Evolutionary conservation across 2,329 filamentous ascomycete genomes (phyloP), one percentile per base, ranked within the genome.

Genomic region (Cyanodermella asteris): DNA sequence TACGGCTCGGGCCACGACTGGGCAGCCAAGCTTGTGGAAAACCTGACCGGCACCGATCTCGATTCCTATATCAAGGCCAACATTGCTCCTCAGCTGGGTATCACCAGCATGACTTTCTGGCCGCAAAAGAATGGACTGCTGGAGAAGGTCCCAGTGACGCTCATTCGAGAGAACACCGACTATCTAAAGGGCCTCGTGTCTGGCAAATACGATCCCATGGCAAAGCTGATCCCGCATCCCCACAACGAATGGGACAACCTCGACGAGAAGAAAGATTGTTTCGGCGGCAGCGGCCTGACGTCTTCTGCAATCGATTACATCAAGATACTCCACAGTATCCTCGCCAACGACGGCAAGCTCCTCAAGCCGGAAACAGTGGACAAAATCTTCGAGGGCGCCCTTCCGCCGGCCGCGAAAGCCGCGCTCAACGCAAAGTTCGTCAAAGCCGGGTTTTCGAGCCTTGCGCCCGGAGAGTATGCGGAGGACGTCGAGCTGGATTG

Each of bases 351-450:
- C 10, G 39, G 37, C 14, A 39, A 34, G 15, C 29, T 46, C 2
- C 26, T 45, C 13, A 36, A 38, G 27, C 38, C 36, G 17, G 35
- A 30, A 15, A 39, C 37, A 4, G 11, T 41, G n/a, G 36, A 38
- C 1, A 26, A 37, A 13, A 38, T 49, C 19, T 47, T 49, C 22
- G 34, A 32, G 16, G 41, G 43, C 11, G 40, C 47, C 23, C 26
- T 50, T 15, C 23, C 17, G 4, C 23, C 22, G 5, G 17, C 19
- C 7, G 23, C 26, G 13, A 26, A 26, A 23, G 22, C 27, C 13
- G 18, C 34, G 17, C 22, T 31, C 22, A 27, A 11, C 13, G 10
- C 18, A 11, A 9, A 25, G 3, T 19, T 16, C 29, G 27, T 1
- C 30, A 13, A 7, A 31, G 31, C 37, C 3, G 23, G 26, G 20